Percentiles rank a stretch among this genome's conserved stretches.
These are phyloP conservation scores for Hypoxylon sp. DNA, from an alignment of 2,329 filamentous ascomycete genomes.

Conservation along the genomic window DNA sequence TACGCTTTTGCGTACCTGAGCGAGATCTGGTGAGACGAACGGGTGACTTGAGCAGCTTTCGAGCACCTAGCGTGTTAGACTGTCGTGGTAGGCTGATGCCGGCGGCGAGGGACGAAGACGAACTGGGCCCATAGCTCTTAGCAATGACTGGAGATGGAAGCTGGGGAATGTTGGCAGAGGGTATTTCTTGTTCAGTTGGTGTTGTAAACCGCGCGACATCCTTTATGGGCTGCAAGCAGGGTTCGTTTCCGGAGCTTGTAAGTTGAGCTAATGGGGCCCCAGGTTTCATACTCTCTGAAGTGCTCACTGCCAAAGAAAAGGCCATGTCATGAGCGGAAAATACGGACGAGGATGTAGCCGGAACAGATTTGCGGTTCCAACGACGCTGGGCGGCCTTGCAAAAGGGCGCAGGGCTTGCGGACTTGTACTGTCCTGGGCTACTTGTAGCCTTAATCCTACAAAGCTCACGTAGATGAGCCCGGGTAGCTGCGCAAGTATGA, in stretches of 20 bases:
- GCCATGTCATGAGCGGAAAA: slow-evolving; percentile 75
- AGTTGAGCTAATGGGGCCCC: slow-evolving; percentile 73
- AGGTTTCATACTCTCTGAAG: slow-evolving; percentile 75
- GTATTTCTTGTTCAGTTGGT: slow-evolving; percentile 19
- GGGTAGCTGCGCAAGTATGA: slow-evolving; percentile 74
- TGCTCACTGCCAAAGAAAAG: slow-evolving; percentile 74
- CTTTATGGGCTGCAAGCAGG: slow-evolving; percentile 36
- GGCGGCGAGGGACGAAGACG: slow-evolving; percentile 64
- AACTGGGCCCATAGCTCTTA: slow-evolving; percentile 74
- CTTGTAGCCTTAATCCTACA: slow-evolving; percentile 69
- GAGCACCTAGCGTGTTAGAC: slow-evolving; percentile 65
- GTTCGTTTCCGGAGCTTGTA: slow-evolving; percentile 60
- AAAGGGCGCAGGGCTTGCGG: slow-evolving; percentile 70
- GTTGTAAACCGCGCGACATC: slow-evolving; percentile 24
- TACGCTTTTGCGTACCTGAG: slow-evolving; percentile 69
- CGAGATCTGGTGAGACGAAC: slow-evolving; percentile 66
- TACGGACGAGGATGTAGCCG: slow-evolving; percentile 62
- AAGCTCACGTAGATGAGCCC: slow-evolving; percentile 73
- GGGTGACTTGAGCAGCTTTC: slow-evolving; percentile 67
- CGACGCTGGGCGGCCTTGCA: slow-evolving; percentile 65
- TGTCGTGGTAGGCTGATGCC: slow-evolving; percentile 59
- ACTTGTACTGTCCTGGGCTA: slow-evolving; percentile 63
- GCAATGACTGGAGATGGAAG: slow-evolving; percentile 70
- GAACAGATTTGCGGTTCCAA: slow-evolving; percentile 65
- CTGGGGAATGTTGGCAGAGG: slow-evolving; percentile 54